These are phyloP conservation scores for Penicillium arizonense DNA, from an alignment of 495 filamentous ascomycete species.

Conservation along the genomic window DNA sequence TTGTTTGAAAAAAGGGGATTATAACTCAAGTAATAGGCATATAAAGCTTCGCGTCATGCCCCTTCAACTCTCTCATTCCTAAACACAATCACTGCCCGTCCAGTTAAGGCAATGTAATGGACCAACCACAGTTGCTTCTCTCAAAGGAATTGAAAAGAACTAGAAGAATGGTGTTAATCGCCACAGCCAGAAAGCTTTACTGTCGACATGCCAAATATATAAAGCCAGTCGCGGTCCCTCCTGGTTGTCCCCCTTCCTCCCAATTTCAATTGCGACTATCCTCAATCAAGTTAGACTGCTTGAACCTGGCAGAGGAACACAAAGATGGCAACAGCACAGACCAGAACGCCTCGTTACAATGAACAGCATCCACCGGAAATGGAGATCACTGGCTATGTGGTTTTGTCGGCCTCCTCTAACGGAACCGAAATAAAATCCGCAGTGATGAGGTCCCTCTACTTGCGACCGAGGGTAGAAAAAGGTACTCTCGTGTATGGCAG, in stretches of 20 bases:
- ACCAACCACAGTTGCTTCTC: no score
- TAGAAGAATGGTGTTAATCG: no score
- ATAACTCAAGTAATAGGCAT: no score
- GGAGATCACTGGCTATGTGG: constrained; percentile 1
- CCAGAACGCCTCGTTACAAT: not conserved
- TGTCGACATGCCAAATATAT: constrained; percentile 1
- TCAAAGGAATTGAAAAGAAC: no score
- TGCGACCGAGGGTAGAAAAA: not conserved
- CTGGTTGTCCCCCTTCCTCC: not conserved
- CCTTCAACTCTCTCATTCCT: no score
- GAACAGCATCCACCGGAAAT: not conserved
- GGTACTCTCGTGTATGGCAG: not conserved
- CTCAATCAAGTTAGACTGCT: constrained; percentile 2
- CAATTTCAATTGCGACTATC: not conserved
- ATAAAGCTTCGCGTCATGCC: no score
- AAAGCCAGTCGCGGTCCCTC: not conserved
- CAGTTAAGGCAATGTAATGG: no score
- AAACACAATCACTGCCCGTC: no score
- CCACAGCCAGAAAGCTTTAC: no score
- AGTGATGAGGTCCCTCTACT: not conserved
- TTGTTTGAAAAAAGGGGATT: no score
- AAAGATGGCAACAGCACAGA: constrained; percentile 1
- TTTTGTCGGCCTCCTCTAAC: not conserved
- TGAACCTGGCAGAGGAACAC: not conserved
- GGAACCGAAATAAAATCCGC: not conserved